phyloP scores from a whole-genome alignment of 2,329 filamentous ascomycete genomes.

The Allantophomopsis lycopodina region DNA sequence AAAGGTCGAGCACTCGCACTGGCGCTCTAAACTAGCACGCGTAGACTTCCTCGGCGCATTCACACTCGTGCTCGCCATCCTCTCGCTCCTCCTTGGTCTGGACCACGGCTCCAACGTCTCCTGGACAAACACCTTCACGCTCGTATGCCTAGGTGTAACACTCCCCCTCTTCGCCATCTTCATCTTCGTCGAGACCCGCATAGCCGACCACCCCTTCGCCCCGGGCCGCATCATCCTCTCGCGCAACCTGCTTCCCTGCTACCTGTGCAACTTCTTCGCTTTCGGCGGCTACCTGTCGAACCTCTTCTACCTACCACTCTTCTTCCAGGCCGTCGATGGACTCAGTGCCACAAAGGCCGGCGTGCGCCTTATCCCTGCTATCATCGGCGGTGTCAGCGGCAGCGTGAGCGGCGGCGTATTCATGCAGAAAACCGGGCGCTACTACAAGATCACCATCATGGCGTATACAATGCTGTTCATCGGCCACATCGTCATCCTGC shows the following conservation, averaged over 20 bases:
- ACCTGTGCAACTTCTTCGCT: conserved; percentile 59
- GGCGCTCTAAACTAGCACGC: conserved; percentile 49
- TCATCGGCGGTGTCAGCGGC: conserved; percentile 45
- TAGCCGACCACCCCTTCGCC: conserved; percentile 60
- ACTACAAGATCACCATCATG: conserved; percentile 52
- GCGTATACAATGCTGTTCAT: conserved; percentile 38
- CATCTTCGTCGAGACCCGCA: conserved; percentile 49
- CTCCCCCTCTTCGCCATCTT: conserved; percentile 51
- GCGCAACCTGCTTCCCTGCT: conserved; percentile 50
- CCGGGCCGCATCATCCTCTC: conserved; percentile 62
- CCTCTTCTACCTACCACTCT: conserved; percentile 64
- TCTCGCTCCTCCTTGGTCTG: conserved; percentile 52
- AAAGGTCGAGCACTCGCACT: conserved; percentile 39
- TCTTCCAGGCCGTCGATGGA: conserved; percentile 60
- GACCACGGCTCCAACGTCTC: conserved; percentile 61
- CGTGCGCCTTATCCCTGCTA: conserved; percentile 51
- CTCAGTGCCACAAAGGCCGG: conserved; percentile 51
- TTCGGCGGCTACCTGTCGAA: conserved; percentile 45
- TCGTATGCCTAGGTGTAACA: conserved; percentile 40
- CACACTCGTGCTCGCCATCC: conserved; percentile 50
- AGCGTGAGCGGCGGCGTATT: conserved; percentile 50
- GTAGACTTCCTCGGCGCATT: conserved; percentile 64
- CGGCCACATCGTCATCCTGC: conserved; percentile 38
- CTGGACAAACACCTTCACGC: conserved; percentile 46
- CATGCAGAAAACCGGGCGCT: conserved; percentile 58